Base-by-base conservation (phyloP, 2,329 filamentous ascomycete species). In the Raffaelea deltoideospora region DNA sequence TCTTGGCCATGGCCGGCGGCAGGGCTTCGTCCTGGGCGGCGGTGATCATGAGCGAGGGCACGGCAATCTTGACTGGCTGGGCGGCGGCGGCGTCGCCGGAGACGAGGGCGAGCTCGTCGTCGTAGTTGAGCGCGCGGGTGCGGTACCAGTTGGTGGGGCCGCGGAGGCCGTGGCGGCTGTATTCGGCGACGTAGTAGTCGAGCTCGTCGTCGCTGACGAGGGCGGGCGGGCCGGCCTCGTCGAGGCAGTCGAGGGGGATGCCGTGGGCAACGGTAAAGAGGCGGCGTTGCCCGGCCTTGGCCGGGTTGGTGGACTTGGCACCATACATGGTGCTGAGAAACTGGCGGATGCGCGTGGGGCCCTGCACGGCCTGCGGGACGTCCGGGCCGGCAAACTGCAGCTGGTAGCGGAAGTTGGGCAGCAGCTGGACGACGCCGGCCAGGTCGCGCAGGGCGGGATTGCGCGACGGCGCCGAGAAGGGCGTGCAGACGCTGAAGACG, bases 101-200 rank as follows among this genome's bases (percentile, higher is more conserved):
- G 20, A 73, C 63, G 29, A 82, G 60, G 30, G 63, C 53, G 33
- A 54, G 46, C 50, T 95, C 90, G 44, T 95, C 84, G 29, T 83
- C 69, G 52, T 66, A 81, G 56, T 93, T 94, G 44, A 78, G 55
- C 53, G 71, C 61, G 17, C 72, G 64, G 3, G 72, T 80, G 31
- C 86, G 76, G 60, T 98, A 98, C 83, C 85, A 95, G 58, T 87
- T 90, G 41, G 85, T 63, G 14, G 85, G 83, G 1, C 85, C 85
- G 45, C 77, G 72, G 45, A 96, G 56, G 32, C 85, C 84, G 50
- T 77, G 70, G 30, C 70, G 67, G n/a, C 63, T 56, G 56, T 78
- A 93, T 58, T 86, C 67, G 22, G 70, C 58, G 15, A 73, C 73
- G 55, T 95, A 95, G 58, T 75, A 81, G 38, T 87, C 76, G 31